Percentiles rank a stretch among this genome's conserved stretches.
phyloP scores from a whole-genome alignment of 1,284 basidiomycete species.

The Rhodofomes roseus region DNA sequence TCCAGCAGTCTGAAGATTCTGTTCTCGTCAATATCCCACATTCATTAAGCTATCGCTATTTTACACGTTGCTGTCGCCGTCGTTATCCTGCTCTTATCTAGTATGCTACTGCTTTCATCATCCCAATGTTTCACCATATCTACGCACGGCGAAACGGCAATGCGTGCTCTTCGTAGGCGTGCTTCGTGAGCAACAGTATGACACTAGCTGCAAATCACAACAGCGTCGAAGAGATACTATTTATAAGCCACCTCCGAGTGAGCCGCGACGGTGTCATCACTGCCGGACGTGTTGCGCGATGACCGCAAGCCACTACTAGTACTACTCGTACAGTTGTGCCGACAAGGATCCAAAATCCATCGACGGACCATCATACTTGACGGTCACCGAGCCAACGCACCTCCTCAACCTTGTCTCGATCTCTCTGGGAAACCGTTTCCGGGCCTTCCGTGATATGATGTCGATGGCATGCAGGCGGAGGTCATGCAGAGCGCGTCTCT shows the following conservation, averaged over 20 bases:
- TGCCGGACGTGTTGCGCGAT: not conserved
- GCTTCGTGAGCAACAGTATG: no score
- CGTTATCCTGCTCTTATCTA: not conserved
- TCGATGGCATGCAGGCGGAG: not conserved
- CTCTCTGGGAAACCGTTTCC: not conserved
- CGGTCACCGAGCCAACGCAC: not conserved
- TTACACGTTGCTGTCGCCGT: not conserved
- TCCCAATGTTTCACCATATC: no score
- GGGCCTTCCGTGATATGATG: not conserved
- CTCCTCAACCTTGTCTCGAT: not conserved
- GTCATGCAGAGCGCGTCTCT: not conserved
- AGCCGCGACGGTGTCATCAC: no score
- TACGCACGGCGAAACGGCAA: no score
- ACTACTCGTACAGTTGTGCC: not conserved
- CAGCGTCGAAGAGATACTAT: no score
- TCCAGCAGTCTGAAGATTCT: not conserved
- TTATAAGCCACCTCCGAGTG: no score
- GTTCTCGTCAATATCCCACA: not conserved
- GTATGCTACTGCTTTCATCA: not conserved
- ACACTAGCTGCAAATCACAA: no score
- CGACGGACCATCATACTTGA: not conserved
- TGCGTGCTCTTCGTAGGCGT: no score
- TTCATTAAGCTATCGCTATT: not conserved
- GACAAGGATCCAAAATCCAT: not conserved
- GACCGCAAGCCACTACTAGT: not conserved